These are phyloP conservation scores for Venturia oleaginea DNA, from an alignment of 2,329 filamentous ascomycete species.

Conservation along the genomic window DNA sequence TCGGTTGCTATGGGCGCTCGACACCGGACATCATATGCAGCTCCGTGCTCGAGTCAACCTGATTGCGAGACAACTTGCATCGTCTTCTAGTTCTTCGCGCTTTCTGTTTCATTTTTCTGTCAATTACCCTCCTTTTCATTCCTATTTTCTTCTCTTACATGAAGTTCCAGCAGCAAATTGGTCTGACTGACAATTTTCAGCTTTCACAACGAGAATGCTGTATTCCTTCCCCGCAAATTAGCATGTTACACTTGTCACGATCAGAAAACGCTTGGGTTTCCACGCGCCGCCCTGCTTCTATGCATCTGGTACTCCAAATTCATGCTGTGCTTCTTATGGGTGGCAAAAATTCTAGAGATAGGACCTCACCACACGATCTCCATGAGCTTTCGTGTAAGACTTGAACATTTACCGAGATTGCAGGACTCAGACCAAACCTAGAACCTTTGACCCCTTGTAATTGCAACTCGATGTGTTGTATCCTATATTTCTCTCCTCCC, in stretches of 20 bases:
- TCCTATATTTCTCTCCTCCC: too few relatives aligned
- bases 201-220: neutral
- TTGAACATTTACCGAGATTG: too few relatives aligned
- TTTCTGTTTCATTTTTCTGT: neutral
- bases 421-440: too few relatives aligned
- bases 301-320: neutral
- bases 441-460: too few relatives aligned
- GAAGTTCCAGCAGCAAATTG: neutral
- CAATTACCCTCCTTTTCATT: neutral
- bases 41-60: neutral
- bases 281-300: neutral
- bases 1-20: neutral
- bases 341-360: neutral
- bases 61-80: neutral
- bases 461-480: too few relatives aligned
- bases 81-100: neutral
- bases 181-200: neutral
- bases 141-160: neutral
- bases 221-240: neutral
- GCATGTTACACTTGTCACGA: neutral
- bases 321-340: neutral
- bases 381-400: too few relatives aligned
- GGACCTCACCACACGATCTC: too few relatives aligned
- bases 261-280: neutral
- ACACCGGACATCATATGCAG: too few relatives aligned